A percentile compares a stretch with the other conserved stretches of the same genome.
Evolutionary conservation across 805 yeast genomes (phyloP).

Genomic region (Nakazawaea pomicola): DNA sequence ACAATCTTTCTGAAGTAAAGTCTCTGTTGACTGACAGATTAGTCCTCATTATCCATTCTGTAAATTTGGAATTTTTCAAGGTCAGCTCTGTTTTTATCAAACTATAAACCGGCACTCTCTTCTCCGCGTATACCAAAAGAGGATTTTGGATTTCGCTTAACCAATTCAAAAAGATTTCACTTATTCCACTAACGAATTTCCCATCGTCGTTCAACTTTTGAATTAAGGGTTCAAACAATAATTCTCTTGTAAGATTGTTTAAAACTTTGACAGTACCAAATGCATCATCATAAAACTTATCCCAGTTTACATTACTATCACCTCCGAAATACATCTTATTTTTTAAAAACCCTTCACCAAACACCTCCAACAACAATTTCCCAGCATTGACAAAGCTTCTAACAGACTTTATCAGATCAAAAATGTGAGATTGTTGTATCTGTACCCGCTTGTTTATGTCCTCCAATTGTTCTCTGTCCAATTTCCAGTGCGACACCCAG

Average conservation of each 20-base stretch:
- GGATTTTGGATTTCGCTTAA: slow-evolving; percentile 47
- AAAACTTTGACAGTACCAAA: slow-evolving; percentile 53
- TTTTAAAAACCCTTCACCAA: slow-evolving; percentile 38
- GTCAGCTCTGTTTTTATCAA: slow-evolving; percentile 29
- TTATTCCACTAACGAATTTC: slow-evolving; percentile 58
- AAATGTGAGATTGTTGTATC: slow-evolving; percentile 62
- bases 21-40: slow-evolving; percentile 37
- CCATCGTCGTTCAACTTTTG: slow-evolving; percentile 57
- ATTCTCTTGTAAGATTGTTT: slow-evolving; percentile 47
- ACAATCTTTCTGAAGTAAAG: slow-evolving; percentile 47
- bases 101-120: slow-evolving; percentile 56
- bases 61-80: slow-evolving; percentile 35
- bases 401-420: slow-evolving; percentile 69
- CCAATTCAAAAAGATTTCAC: slow-evolving; percentile 64
- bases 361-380: slow-evolving; percentile 54
- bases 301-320: slow-evolving; percentile 27
- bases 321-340: slow-evolving; percentile 18
- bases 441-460: slow-evolving; percentile 38
- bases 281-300: slow-evolving; percentile 55
- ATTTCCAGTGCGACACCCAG: slow-evolving; percentile 66
- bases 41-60: slow-evolving; percentile 50
- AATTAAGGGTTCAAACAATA: slow-evolving; percentile 53
- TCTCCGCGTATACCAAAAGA: slow-evolving; percentile 54
- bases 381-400: slow-evolving; percentile 67
- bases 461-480: slow-evolving; percentile 48